Base-by-base conservation (phyloP, 1,284 basidiomycete species). In the Ceratobasidium sp. region DNA sequence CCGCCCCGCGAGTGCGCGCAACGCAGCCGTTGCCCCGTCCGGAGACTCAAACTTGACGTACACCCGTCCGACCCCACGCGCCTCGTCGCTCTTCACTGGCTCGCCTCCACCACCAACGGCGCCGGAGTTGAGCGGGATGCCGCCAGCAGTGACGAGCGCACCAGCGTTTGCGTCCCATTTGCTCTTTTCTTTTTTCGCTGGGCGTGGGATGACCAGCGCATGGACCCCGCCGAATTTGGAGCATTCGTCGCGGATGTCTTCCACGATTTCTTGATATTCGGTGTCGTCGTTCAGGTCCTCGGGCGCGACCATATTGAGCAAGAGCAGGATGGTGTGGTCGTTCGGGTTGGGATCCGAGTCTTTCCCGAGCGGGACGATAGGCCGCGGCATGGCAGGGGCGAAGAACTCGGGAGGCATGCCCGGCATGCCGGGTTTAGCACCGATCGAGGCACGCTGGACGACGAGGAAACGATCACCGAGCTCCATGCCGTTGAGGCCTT, bases 251-350 rank as follows among this genome's bases (percentile, higher is more conserved):
- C 92, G 93, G 80, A 99, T 90, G 81, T 99, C 97, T 80, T 98
- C 95, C 77, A 94, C 89, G 74, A 99, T 90, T 79, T 99, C 97
- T 22, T 88, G 88, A 81, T 98, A 99, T 80, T 99, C 97, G 76
- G 91, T 85, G 81, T 98, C 97, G 80, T 96, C 92, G 31, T 88
- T 83, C 72, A 99, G 88, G 81, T 99, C 97, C 74, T 99, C 97
- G 1, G 94, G 83, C 0, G 94, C 94, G 77, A 99, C 96, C 98
- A 99, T 99, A 87, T 99, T 99, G 80, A 99, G 86, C 91, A 99
- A 93, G 80, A 98, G 91, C 81, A 99, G 88, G 81, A 97, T 96
- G 54, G 93, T 90, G 16, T 91, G 89, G 56, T 91, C 87, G 13
- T 83, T 83, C 27, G 78, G 77, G 51, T 78, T 86, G 54, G 78